These are phyloP conservation scores for Colletotrichum tamarilloi DNA, from an alignment of 2,329 filamentous ascomycete genomes.

Conservation along the genomic window DNA sequence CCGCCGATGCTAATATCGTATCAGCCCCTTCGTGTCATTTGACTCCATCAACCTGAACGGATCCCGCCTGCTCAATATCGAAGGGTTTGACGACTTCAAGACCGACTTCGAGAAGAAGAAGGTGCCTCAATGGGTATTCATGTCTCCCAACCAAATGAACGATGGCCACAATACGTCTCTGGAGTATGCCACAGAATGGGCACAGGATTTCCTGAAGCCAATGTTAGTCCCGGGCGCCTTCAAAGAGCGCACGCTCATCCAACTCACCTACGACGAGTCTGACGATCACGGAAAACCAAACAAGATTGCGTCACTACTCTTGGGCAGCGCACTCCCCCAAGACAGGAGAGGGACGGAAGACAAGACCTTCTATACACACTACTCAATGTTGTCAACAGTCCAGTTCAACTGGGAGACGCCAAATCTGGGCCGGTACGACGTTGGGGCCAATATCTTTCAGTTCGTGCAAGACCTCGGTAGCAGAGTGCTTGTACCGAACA, in stretches of 20 bases:
- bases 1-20: constrained; percentile 32
- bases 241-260: constrained; percentile 63
- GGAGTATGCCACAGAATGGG: constrained; percentile 63
- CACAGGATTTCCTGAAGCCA: constrained; percentile 62
- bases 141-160: constrained; percentile 72
- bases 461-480: constrained; percentile 50
- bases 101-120: constrained; percentile 64
- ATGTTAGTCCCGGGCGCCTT: constrained; percentile 62
- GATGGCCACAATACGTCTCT: constrained; percentile 72
- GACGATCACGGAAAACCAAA: constrained; percentile 64
- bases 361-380: constrained; percentile 59
- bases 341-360: constrained; percentile 62
- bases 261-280: constrained; percentile 70
- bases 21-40: constrained; percentile 54
- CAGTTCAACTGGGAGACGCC: constrained; percentile 56
- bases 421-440: constrained; percentile 56
- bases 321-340: constrained; percentile 64
- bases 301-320: constrained; percentile 63
- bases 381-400: constrained; percentile 53
- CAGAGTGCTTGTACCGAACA: constrained; percentile 47
- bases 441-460: constrained; percentile 50
- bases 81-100: constrained; percentile 72
- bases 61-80: constrained; percentile 66
- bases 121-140: constrained; percentile 74
- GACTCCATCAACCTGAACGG: constrained; percentile 53